phyloP scores from a whole-genome alignment of 331 rosid genomes.

The Malus hybrid region DNA sequence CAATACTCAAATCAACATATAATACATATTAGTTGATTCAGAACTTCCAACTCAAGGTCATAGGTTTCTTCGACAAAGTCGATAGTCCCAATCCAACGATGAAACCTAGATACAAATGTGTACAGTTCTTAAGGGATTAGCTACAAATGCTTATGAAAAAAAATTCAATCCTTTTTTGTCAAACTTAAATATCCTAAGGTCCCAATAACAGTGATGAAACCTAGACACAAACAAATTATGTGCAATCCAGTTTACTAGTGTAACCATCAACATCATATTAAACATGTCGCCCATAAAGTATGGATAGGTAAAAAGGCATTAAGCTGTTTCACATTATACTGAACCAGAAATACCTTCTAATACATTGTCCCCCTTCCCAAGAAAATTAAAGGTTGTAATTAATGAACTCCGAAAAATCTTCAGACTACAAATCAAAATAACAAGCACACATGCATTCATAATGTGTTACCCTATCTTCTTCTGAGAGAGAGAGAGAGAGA shows the following conservation, averaged over 20 bases:
- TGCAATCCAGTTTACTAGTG: neutral
- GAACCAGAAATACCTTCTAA: neutral
- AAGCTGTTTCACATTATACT: neutral
- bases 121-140: neutral
- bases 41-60: neutral
- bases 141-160: neutral
- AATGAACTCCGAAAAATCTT: neutral
- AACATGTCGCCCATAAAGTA: neutral
- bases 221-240: neutral
- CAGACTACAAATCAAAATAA: neutral
- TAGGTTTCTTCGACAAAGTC: neutral
- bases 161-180: neutral
- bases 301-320: neutral
- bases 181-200: neutral
- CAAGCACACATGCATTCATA: neutral
- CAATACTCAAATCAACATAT: neutral
- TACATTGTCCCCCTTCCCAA: neutral
- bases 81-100: too few relatives aligned
- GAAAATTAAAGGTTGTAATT: neutral
- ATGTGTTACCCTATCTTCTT: neutral
- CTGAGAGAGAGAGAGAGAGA: neutral
- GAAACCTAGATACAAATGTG: neutral
- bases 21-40: neutral
- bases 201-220: neutral
- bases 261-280: neutral